phyloP scores from a whole-genome alignment of 2,329 filamentous ascomycete genomes.

The Calonectria montana region DNA sequence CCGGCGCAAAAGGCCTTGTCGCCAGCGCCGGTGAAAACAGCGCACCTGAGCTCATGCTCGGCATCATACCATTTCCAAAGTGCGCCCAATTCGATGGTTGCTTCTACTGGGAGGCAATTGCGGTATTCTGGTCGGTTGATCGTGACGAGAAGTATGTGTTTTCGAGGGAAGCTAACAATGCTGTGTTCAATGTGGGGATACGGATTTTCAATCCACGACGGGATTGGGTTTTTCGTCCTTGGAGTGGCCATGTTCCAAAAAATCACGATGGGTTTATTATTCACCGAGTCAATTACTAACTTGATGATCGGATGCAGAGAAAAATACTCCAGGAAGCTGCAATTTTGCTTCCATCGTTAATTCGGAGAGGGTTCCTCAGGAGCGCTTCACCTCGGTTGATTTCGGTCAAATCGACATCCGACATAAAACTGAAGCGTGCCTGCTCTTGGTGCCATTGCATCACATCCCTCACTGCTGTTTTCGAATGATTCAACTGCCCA shows the following conservation, averaged over 20 bases:
- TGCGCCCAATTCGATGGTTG: conserved; percentile 52
- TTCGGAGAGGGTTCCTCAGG: not conserved
- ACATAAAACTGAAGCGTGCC: not conserved
- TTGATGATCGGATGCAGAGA: not conserved
- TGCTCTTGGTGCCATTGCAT: not conserved
- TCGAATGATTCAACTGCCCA: not conserved
- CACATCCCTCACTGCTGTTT: not conserved
- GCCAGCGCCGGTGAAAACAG: conserved; percentile 63
- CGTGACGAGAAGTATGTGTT: conserved; percentile 56
- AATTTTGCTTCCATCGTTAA: not conserved
- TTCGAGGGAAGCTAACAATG: conserved; percentile 53
- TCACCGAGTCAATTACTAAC: not conserved
- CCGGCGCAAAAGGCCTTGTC: conserved; percentile 64
- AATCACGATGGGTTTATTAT: not conserved
- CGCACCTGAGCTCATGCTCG: conserved; percentile 60
- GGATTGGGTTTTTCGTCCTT: conserved; percentile 43
- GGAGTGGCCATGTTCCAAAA: conserved; percentile 36
- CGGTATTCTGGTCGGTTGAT: conserved; percentile 55
- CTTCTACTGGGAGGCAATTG: conserved; percentile 54
- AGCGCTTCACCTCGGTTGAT: conserved; percentile 18
- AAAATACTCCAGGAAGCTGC: not conserved
- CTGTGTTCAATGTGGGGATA: conserved; percentile 47
- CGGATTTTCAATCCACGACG: conserved; percentile 47
- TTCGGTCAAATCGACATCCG: conserved; percentile 9
- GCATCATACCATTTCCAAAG: conserved; percentile 64